phyloP scores from a whole-genome alignment of 345 rosid genomes.

The Brassica napus region DNA sequence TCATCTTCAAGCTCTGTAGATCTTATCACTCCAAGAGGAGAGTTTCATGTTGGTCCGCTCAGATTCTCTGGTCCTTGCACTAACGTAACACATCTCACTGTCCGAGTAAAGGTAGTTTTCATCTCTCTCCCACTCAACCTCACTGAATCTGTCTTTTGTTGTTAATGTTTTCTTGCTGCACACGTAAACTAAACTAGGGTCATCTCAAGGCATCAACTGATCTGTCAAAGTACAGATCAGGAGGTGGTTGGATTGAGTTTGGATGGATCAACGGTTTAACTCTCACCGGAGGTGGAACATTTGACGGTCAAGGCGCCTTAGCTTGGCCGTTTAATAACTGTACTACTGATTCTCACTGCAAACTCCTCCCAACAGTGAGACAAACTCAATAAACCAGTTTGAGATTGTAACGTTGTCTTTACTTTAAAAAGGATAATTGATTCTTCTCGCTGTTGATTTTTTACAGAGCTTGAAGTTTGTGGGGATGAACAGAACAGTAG shows the following conservation, averaged over 20 bases:
- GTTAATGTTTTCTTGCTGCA: conserved; percentile 24
- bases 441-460: not conserved
- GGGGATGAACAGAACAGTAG: conserved; percentile 50
- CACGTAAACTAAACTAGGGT: conserved; percentile 45
- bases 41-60: conserved; percentile 31
- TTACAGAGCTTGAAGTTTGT: conserved; percentile 57
- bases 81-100: conserved; percentile 36
- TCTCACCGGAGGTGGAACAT: conserved; percentile 54
- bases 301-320: conserved; percentile 63
- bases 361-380: conserved; percentile 50
- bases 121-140: not conserved
- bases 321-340: conserved; percentile 49
- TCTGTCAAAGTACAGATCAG: conserved; percentile 29
- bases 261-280: conserved; percentile 40
- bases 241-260: conserved; percentile 52
- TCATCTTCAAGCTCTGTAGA: conserved; percentile 38
- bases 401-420: not conserved
- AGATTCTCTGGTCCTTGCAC: conserved; percentile 56
- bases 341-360: conserved; percentile 34
- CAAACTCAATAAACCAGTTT: not conserved
- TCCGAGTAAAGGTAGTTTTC: not conserved
- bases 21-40: conserved; percentile 50
- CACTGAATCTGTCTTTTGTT: not conserved
- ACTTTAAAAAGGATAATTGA: not conserved
- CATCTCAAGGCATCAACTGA: conserved; percentile 47